Base-by-base conservation (phyloP, 148 eudicot genomes). In the Diospyros lotus region DNA sequence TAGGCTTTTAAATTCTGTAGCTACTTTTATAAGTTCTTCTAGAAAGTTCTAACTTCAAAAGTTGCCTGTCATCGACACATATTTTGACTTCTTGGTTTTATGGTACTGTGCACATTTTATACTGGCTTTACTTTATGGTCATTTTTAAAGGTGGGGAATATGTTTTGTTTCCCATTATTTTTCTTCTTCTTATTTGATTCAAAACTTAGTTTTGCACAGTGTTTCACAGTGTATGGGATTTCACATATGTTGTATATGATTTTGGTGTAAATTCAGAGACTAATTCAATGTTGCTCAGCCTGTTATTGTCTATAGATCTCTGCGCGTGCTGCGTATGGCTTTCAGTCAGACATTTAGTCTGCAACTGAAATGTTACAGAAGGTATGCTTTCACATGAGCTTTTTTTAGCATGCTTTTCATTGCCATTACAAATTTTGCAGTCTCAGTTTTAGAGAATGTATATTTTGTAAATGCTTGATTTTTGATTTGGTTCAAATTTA, bases 301-400 rank as follows among this genome's bases (percentile, higher is more conserved):
- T 66, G 73, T 71, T 69, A 80, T 86, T 75, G 63, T 84, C 64
- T 77, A 76, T 64, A 79, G 85, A 67, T 86, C 89, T 39, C 80
- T 86, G 69, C 80, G 82, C 39, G 71, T 86, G 13, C 69, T 86
- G 43, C 85, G 43, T 60, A 72, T 56, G 61, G 65, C 80, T 76
- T 70, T 86, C 77, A 82, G 54, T 75, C 67, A 73, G 73, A 50
- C 76, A 9, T 66, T 64, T 56, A 39, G 51, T 61, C 69, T 80
- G 61, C 75, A 63, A 43, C 78, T 18, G 51, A 66, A 67, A 75
- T 45, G 45, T 43, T 53, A 59, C 58, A 60, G 28, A 69, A 83
- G 89, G 89, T 83, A 68, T 46, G 40, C 38, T 15, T 62, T 55
- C 66, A 17, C 44, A 18, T 70, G 18, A 45, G 15, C 64, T 38